Base-by-base conservation (phyloP, 192 early-diverging fungal genomes). In the Irineochytrium annulatum region DNA sequence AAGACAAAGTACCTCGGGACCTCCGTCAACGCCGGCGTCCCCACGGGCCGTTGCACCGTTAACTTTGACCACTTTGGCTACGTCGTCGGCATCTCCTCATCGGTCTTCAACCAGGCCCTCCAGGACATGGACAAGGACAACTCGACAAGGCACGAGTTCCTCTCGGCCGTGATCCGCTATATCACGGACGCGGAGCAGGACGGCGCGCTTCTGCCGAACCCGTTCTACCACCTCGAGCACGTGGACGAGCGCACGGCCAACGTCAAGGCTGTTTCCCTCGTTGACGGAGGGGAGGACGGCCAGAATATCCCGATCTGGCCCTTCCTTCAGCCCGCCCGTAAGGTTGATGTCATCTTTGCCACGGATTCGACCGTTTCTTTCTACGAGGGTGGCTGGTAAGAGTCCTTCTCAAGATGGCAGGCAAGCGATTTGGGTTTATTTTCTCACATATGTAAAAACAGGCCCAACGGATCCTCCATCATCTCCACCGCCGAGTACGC, bases 211-310 rank as follows among this genome's bases (percentile, higher is more conserved):
- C 20, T 70, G 3, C 62, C 62, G 28, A 70, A 70, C 53, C 69
- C 69, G 14, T 70, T 70, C 44, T 26, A 43, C 34, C 26, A 35
- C 2, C 32, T 65, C 32, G 19, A 60, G 1, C 2, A 30, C 13
- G 69, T 65, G 2, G 58, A 63, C 48, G 43, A 24, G 8, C 39
- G 57, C 19, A 63, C 64, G 17, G 14, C 37, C 2, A 17, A 16
- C n/a, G 17, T 56, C 34, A 1, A 26, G 19, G 31, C 30, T 1
- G 27, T 70, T 17, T 46, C 52, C 28, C 69, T 70, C 0, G 62
- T 64, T 6, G 69, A 70, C 57, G 69, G 69, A 11, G 69, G 69
- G 52, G 56, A 65, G 33, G 56, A 48, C 26, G 62, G 62, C 1
- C 69, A 70, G 41, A 65, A 65, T 52, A 48, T 70, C 2, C 69